phyloP scores from a whole-genome alignment of 140 eudicot genomes.

The Erigeron philadelphicus region DNA sequence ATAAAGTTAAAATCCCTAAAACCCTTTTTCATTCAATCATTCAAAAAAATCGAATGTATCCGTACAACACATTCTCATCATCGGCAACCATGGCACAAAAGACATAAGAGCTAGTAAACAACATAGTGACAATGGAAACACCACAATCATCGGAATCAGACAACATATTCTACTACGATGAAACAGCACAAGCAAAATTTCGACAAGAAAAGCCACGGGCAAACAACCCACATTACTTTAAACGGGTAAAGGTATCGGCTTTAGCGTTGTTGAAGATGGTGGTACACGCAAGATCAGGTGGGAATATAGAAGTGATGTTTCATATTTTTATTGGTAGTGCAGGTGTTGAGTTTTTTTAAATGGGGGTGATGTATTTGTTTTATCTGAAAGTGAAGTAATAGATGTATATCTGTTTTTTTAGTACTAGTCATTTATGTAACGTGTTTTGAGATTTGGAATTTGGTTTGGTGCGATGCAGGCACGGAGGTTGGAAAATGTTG shows the following conservation, averaged over 20 bases:
- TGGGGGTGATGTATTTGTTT: no score
- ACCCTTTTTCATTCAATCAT: background rate
- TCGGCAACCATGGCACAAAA: constrained; percentile 76
- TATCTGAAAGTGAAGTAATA: no score
- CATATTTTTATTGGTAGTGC: no score
- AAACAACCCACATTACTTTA: constrained; percentile 78
- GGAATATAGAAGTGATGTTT: constrained; percentile 62
- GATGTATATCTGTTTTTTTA: no score
- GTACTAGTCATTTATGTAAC: no score
- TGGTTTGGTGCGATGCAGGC: constrained; percentile 43
- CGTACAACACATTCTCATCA: constrained; percentile 39
- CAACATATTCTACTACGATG: constrained; percentile 88
- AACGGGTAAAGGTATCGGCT: constrained; percentile 87
- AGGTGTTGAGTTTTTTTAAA: no score
- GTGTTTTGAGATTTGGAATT: background rate
- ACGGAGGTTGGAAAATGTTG: constrained; percentile 91
- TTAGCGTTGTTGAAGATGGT: constrained; percentile 93
- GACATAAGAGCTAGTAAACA: constrained; percentile 95
- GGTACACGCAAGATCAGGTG: constrained; percentile 95
- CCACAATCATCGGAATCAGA: constrained; percentile 55
- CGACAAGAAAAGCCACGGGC: constrained; percentile 92
- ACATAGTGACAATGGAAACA: constrained; percentile 57
- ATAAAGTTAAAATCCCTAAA: background rate
- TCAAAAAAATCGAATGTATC: constrained; percentile 41
- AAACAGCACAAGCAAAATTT: constrained; percentile 67